Percentiles rank a stretch among this genome's conserved stretches.
phyloP scores from a whole-genome alignment of 495 filamentous ascomycete genomes.

The Chaetomium fimeti region DNA sequence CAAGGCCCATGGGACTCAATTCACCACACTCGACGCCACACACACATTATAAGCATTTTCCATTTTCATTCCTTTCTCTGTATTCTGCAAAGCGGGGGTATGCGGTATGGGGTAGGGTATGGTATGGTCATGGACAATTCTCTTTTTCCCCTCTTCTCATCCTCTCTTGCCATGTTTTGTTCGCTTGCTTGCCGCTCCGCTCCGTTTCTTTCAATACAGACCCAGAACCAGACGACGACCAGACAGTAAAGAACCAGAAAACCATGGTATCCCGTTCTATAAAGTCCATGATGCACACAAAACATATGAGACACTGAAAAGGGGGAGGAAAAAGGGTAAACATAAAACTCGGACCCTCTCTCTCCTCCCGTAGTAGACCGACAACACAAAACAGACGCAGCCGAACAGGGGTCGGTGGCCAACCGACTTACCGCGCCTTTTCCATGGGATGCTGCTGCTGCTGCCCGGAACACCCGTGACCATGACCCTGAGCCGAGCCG shows the following conservation, averaged over 20 bases:
- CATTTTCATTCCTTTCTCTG: slow-evolving; percentile 13
- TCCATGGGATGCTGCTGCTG: background rate
- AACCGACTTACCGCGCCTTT: background rate
- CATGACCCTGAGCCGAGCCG: background rate
- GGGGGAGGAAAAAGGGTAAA: slow-evolving; percentile 13
- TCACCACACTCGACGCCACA: background rate
- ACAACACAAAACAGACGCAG: background rate
- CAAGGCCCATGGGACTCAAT: background rate
- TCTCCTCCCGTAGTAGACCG: background rate
- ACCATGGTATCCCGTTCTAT: slow-evolving; percentile 30
- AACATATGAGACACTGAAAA: slow-evolving; percentile 14
- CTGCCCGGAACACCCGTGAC: background rate
- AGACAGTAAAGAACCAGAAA: slow-evolving; percentile 12
- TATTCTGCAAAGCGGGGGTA: background rate
- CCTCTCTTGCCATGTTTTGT: background rate
- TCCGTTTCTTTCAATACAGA: background rate
- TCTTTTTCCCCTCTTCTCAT: background rate
- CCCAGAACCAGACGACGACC: slow-evolving; percentile 15
- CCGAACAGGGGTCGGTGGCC: background rate
- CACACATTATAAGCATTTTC: slow-evolving; percentile 3
- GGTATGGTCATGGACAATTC: background rate
- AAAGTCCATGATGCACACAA: slow-evolving; percentile 25
- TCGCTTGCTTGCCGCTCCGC: background rate
- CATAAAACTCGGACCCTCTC: slow-evolving; percentile 1
- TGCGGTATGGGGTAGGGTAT: background rate